These are phyloP conservation scores for Tremella yokohamensis DNA, from an alignment of 768 basidiomycete species.

Conservation along the genomic window DNA sequence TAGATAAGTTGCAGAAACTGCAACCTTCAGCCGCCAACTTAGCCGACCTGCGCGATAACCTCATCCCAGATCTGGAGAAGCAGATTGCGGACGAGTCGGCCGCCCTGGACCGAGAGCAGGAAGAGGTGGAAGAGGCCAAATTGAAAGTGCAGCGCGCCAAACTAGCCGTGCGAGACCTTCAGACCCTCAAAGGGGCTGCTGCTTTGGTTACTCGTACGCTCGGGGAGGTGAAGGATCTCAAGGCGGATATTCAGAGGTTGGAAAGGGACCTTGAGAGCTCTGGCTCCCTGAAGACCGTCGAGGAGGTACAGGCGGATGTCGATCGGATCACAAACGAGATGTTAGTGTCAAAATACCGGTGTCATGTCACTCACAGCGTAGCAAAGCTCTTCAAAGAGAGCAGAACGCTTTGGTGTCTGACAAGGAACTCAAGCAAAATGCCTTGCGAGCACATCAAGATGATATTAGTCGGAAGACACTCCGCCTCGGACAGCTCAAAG, in stretches of 20 bases:
- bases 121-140: conserved; percentile 60
- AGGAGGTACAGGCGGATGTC: conserved; percentile 78
- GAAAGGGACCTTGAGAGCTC: conserved; percentile 67
- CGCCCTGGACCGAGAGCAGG: conserved; percentile 58
- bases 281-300: conserved; percentile 75
- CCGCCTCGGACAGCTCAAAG: conserved; percentile 30
- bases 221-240: conserved; percentile 54
- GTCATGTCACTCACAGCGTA: conserved; percentile 14
- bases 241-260: conserved; percentile 61
- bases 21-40: conserved; percentile 56
- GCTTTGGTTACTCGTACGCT: conserved; percentile 40
- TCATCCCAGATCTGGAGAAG: conserved; percentile 61
- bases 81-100: conserved; percentile 59
- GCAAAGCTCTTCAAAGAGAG: conserved; percentile 39
- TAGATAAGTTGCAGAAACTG: conserved; percentile 61
- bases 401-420: conserved; percentile 27
- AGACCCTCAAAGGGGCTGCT: conserved; percentile 57
- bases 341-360: conserved; percentile 55
- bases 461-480: conserved; percentile 32
- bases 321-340: conserved; percentile 62
- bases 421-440: conserved; percentile 37
- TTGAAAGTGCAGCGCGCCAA: conserved; percentile 59
- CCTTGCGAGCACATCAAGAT: conserved; percentile 24
- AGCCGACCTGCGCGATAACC: conserved; percentile 60
- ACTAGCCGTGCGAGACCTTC: conserved; percentile 55